Evolutionary conservation across 169 alveolate species (phyloP), one percentile per base, ranked within the genome.

Genomic region (Plasmodium vivax): DNA sequence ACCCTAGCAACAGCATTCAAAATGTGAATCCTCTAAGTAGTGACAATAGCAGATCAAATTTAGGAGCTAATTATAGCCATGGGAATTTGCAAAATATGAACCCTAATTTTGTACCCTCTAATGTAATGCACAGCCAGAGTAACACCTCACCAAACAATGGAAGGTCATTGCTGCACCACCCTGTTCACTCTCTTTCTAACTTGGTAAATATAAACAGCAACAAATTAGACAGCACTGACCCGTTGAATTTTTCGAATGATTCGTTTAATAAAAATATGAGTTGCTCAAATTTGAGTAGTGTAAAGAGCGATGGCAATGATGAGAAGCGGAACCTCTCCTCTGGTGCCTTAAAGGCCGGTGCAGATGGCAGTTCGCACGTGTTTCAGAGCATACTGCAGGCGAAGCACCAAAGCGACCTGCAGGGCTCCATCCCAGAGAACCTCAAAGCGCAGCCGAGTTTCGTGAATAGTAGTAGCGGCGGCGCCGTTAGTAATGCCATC

Each of bases 351-450:
- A 87, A 79, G 56, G 77, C 12, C 43, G 41, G 41, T 41, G 34
- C 82, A 87, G 93, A 87, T 54, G 81, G 81, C 16, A 68, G 12
- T 47, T 8, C 82, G 10, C 81, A 87, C 34, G 23, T n/a, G n/a
- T 54, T 79, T 27, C 93, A 87, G 75, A 30, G 54, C 38, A 72
- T 84, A 9, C 43, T 10, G 54, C 84, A 75, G 10, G 34, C 0
- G 62, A 87, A 54, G 38, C 83, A 68, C 23, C 93, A 74, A 54
- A 77, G 32, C 16, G 93, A 87, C n/a, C 36, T 87, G 36, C 87
- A 87, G 23, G 43, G 58, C 47, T 12, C 45, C 23, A 47, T 19
- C 62, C 34, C 58, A 10, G 93, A 87, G 38, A 83, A 41, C 38
- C 71, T 30, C 56, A 54, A 54, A 83, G 71, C 16, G 45, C 82